Evolutionary conservation across 1,284 basidiomycete genomes (phyloP), one percentile per base, ranked within the genome.

Genomic region (Cutaneotrichosporon daszewskae): DNA sequence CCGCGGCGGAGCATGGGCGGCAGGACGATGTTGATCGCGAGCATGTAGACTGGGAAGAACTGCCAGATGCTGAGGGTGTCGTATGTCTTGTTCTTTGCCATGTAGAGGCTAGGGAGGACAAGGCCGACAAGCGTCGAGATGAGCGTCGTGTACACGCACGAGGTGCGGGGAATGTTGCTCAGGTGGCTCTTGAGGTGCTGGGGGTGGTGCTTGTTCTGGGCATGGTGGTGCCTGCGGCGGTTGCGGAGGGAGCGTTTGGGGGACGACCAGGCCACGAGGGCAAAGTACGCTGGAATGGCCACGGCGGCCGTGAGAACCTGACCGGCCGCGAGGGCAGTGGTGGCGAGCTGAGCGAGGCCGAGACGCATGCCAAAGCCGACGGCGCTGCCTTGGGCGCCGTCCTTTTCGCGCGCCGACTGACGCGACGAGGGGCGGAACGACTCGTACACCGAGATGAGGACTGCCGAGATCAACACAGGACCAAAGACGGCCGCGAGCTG

Each of bases 331-430:
- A 47, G 35, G 4, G 29, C 23, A 6, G 28, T 5, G 1, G 41
- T 46, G 4, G 40, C 24, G 14, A 49, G 37, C 44, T 46, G 49
- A 20, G 49, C 49, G n/a, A 37, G 12, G 20, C 44, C 44, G 17
- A 43, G 37, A 14, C 33, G 40, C 49, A 51, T 49, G 20, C 47
- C 47, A n/a, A 49, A 49, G 14, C 47, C 47, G 16, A 35, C 39
- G 22, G 32, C 39, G 32, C 28, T 45, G 22, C 43, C 43, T 5
- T 29, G 20, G 10, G 33, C 43, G n/a, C n/a, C n/a, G 22, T 40
- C 22, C 23, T 37, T 37, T 23, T 29, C 27, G 11, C 11, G 10
- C 5, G 40, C 43, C 2, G 38, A 38, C 9, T 45, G 45, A 2
- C 45, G 41, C n/a, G 37, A 37, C 19, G 34, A 34, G 2, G 49